Percentiles rank a stretch among this genome's conserved stretches.
Conservation (phyloP, 805 yeast genomes). For the Zygosaccharomyces bailii region DNA sequence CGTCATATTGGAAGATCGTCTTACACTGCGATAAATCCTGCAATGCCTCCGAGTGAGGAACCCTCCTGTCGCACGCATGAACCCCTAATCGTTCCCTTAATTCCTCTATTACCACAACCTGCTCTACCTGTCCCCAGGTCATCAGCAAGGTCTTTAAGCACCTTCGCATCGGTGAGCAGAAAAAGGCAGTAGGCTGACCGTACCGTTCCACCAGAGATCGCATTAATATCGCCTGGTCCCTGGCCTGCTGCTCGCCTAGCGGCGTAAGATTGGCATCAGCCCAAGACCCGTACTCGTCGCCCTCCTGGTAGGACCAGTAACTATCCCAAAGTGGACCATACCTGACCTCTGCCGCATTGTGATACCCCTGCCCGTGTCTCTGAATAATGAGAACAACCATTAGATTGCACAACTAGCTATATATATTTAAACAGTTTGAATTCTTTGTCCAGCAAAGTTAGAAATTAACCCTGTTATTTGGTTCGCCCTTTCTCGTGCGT, state of each 20-base stretch:
- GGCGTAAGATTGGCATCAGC: slow-evolving; percentile 53
- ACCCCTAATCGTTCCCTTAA: slow-evolving; percentile 60
- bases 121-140: slow-evolving; percentile 52
- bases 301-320: slow-evolving; percentile 49
- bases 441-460: slow-evolving; percentile 1
- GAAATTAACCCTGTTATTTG: slow-evolving; percentile 27
- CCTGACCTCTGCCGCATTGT: slow-evolving; percentile 51
- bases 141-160: slow-evolving; percentile 53
- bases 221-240: neutral
- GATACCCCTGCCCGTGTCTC: slow-evolving; percentile 72
- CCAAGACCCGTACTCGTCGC: slow-evolving; percentile 54
- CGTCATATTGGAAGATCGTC: slow-evolving; percentile 39
- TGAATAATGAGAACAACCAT: neutral
- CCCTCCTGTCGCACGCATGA: slow-evolving; percentile 59
- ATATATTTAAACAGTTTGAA: neutral
- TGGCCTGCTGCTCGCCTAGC: slow-evolving; percentile 47
- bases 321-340: slow-evolving; percentile 61
- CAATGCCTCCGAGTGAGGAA: slow-evolving; percentile 20
- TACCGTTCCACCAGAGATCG: slow-evolving; percentile 42
- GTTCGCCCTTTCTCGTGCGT: slow-evolving; percentile 26
- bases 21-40: slow-evolving; percentile 21
- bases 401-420: slow-evolving; percentile 19
- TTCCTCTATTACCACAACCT: slow-evolving; percentile 40
- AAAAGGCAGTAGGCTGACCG: slow-evolving; percentile 47
- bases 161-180: slow-evolving; percentile 62